Evolutionary conservation across 179 eudicot species (phyloP), one percentile per base, ranked within the genome.

Genomic region (Spergularia azorica): DNA sequence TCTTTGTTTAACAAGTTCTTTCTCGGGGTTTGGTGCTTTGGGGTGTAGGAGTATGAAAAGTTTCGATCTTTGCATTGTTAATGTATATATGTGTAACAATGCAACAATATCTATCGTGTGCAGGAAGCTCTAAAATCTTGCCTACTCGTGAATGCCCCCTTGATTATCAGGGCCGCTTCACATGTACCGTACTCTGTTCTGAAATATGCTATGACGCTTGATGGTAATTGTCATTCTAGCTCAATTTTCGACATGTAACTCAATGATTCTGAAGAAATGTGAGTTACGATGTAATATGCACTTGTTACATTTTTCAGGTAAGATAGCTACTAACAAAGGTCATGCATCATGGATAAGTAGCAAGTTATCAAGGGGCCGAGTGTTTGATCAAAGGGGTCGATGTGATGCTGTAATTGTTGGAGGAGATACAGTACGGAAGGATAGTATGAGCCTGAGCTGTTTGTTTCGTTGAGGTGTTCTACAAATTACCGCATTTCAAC

Each of bases 161-260:
- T 93, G 82, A 90, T 95, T 20, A 90, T 89, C 77, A 90, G 97
- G 89, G 92, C 95, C 82, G 90, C 93, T 70, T 89, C 80, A 77
- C 90, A 79, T 72, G 91, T 95, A 64, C 99, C 99, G 32, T 95
- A 87, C 86, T 91, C 99, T 57, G 90, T 88, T 79, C 88, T 95
- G 79, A 95, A 95, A 83, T 95, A 91, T 82, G 99, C 99, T 67
- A 95, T 95, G 99, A 95, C 97, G 21, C 97, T 95, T 79, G 99
- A 95, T 72, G 97, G 99, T 95, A 79, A 86, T 86, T 84, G 61
- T 17, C 58, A 52, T 26, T 26, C 32, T 26, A 26, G 32, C 32
- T 26, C 32, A 26, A 0, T 26, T 26, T 26, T 26, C 32, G 32
- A 26, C 32, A 26, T 26, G 32, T 26, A 26, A 26, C 0, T 26